Conservation (phyloP, 2,329 filamentous ascomycete genomes). For the Fusarium floridanum region DNA sequence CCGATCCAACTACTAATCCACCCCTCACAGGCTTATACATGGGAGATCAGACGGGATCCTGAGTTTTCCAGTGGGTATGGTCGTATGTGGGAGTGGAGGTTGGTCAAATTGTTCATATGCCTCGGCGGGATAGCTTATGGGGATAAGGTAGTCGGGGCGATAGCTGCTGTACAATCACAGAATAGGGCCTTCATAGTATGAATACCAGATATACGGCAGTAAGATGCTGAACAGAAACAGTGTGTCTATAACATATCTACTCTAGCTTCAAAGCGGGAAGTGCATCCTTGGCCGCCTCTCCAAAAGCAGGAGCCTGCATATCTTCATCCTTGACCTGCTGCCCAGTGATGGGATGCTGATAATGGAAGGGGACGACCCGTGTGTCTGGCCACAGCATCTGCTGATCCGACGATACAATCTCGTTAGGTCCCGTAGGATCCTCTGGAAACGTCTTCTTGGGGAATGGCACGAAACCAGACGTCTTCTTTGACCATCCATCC, state of each 20-base stretch:
- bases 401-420: neutral
- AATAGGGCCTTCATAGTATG: neutral
- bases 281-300: neutral
- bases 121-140: neutral
- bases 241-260: neutral
- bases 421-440: slow-evolving; percentile 1
- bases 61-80: neutral
- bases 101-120: neutral
- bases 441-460: slow-evolving; percentile 8
- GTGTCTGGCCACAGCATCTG: slow-evolving; percentile 20
- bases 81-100: neutral
- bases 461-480: slow-evolving; percentile 18
- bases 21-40: neutral
- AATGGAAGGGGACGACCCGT: slow-evolving; percentile 18
- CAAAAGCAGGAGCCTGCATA: slow-evolving; percentile 15
- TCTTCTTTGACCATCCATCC: slow-evolving; percentile 17
- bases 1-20: slow-evolving; percentile 2
- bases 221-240: neutral
- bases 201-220: accelerated
- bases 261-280: slow-evolving; percentile 6
- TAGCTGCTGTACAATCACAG: neutral
- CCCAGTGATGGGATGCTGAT: slow-evolving; percentile 6
- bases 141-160: neutral
- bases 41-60: slow-evolving; percentile 1
- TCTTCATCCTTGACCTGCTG: slow-evolving; percentile 15